Evolutionary conservation across 805 yeast species (phyloP).

Genomic region (Tetrapisispora pingtungensis): DNA sequence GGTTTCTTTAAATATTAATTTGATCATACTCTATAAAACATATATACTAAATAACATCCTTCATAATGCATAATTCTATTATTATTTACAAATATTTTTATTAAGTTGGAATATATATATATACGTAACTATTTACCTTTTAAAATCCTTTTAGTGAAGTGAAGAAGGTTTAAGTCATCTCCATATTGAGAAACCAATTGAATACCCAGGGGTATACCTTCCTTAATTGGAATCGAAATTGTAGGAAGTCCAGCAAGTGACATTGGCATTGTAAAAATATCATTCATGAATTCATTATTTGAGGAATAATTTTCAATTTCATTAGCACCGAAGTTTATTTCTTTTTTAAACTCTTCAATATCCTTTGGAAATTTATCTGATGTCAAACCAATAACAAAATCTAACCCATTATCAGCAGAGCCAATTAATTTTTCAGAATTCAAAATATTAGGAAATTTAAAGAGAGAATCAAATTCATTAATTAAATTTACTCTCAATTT

Average conservation of each 20-base stretch:
- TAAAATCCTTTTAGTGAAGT: constrained; percentile 16
- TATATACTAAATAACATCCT: background rate
- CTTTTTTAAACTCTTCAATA: constrained; percentile 26
- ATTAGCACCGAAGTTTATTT: background rate
- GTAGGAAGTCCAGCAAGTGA: constrained; percentile 90
- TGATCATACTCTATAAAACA: background rate
- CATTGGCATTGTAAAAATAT: constrained; percentile 80
- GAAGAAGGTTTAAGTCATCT: constrained; percentile 56
- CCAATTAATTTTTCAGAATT: no score
- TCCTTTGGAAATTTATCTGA: constrained; percentile 48
- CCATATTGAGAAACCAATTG: constrained; percentile 85
- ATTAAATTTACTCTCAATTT: constrained; percentile 50
- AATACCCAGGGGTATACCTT: constrained; percentile 43
- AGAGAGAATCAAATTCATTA: constrained; percentile 55
- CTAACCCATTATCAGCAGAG: constrained; percentile 36
- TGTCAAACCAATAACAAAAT: constrained; percentile 68
- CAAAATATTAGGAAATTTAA: constrained; percentile 41
- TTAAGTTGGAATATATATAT: background rate
- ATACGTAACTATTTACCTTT: background rate
- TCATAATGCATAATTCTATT: constrained; percentile 2
- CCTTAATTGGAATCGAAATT: constrained; percentile 54
- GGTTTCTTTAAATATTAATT: no score
- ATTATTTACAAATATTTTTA: no score
- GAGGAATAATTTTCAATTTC: no score
- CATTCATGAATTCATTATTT: constrained; percentile 63